These are phyloP conservation scores for Podospora bellae-mahoneyi DNA, from an alignment of 495 filamentous ascomycete species.

Conservation along the genomic window DNA sequence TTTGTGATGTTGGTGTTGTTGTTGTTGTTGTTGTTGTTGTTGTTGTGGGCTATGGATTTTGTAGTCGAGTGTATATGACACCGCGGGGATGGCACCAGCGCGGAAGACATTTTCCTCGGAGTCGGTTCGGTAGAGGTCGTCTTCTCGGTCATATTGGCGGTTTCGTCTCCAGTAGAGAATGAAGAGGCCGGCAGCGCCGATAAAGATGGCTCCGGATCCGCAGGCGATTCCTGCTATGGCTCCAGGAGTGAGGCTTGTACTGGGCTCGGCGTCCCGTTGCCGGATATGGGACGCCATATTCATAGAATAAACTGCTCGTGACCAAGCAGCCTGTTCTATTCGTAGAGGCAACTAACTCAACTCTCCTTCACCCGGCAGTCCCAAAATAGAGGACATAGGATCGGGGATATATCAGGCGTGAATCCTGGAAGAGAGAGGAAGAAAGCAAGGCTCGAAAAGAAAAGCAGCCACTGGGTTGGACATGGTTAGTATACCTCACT, in stretches of 20 bases:
- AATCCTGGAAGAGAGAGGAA: slow-evolving; percentile 7
- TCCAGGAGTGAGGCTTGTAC: slow-evolving; percentile 36
- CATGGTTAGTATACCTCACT: slow-evolving; percentile 6
- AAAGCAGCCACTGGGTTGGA: slow-evolving; percentile 13
- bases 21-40: slow-evolving; percentile 24
- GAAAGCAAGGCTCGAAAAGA: slow-evolving; percentile 6
- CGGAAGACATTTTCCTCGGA: slow-evolving; percentile 12
- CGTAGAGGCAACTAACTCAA: slow-evolving; percentile 16
- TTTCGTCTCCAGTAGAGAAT: slow-evolving; percentile 42
- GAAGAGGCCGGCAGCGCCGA: slow-evolving; percentile 39
- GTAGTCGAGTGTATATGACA: slow-evolving; percentile 35
- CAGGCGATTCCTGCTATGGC: slow-evolving; percentile 47
- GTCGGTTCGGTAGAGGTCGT: slow-evolving; percentile 16
- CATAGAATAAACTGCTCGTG: slow-evolving; percentile 4
- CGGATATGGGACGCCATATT: slow-evolving; percentile 27
- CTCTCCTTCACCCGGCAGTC: slow-evolving; percentile 8
- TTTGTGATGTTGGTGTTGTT: slow-evolving; percentile 26
- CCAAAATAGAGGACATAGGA: slow-evolving; percentile 16
- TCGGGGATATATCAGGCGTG: neutral
- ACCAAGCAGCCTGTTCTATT: neutral
- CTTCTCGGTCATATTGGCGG: slow-evolving; percentile 28
- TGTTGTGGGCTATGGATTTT: slow-evolving; percentile 27
- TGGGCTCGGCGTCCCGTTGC: slow-evolving; percentile 20
- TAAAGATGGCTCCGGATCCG: slow-evolving; percentile 38
- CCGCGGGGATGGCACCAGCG: slow-evolving; percentile 13